These are phyloP conservation scores for Monilinia laxa DNA, from an alignment of 2,329 filamentous ascomycete species.

Conservation along the genomic window DNA sequence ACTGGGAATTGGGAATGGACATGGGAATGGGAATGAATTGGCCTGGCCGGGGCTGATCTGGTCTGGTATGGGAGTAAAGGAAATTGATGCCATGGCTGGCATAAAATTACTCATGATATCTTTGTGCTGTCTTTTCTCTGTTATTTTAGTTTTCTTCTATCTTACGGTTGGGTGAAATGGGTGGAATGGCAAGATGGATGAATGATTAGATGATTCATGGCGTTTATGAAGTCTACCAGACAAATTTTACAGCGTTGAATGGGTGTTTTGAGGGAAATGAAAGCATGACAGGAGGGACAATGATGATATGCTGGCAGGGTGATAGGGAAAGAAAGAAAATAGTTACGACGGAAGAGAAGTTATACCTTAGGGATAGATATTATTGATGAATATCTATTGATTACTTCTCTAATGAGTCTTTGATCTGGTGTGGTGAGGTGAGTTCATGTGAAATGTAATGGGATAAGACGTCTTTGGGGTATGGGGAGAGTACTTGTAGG, in stretches of 20 bases:
- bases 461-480: neutral
- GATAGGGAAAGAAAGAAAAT: neutral
- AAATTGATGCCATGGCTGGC: conserved; percentile 5
- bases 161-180: conserved; percentile 8
- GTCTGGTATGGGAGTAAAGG: conserved; percentile 11
- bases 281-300: neutral
- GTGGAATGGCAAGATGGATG: conserved; percentile 11
- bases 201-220: conserved; percentile 19
- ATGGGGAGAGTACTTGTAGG: neutral
- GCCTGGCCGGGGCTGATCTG: neutral
- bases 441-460: neutral
- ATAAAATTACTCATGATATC: conserved; percentile 14
- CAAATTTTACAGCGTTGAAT: neutral
- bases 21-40: conserved; percentile 4
- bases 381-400: conserved; percentile 5
- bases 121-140: neutral
- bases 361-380: conserved; percentile 2
- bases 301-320: neutral
- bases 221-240: conserved; percentile 17
- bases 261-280: neutral
- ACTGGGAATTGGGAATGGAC: neutral
- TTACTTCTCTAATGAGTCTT: neutral
- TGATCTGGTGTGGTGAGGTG: no score
- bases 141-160: conserved; percentile 15
- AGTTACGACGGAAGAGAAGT: neutral